Base-by-base conservation (phyloP, 306 rosid species). In the Dicorynia guianensis region DNA sequence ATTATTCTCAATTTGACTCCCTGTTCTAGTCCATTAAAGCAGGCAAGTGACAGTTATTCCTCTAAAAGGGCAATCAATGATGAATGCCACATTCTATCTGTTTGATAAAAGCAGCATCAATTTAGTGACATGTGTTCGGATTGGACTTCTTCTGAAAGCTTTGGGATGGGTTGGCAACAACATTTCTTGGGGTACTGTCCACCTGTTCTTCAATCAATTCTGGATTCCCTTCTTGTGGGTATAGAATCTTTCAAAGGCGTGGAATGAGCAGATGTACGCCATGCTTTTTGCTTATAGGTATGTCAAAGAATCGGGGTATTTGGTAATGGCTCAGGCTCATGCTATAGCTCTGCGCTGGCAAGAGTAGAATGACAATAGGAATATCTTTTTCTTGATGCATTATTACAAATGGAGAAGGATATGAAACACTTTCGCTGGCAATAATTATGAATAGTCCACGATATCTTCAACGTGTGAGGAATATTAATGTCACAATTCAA, bases 1-100 rank as follows among this genome's bases (percentile, higher is more conserved):
- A 71, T 79, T 83, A 25, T 25, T 25, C 58, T 60, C 10, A 48
- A 9, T 71, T 76, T 69, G 67, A 71, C 79, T 40, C 7, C n/a
- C 61, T 59, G 34, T 75, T 75, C 48, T 49, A 15, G 14, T 3
- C 54, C 39, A 52, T 39, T 53, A n/a, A 50, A 40, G 70, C 42
- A 25, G 1, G 1, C 43, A 17, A 42, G 52, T 35, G 63, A 58
- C 63, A 20, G 13, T 76, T 71, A 68, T 61, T 67, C 52, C 67
- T 52, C 52, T 46, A 2, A 64, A 71, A 17, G 68, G 74, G 71
- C 50, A 76, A 63, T n/a, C 50, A 76, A 25, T 25, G 30, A 25
- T 25, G 30, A 25, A 25, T 25, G 2, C 59, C n/a, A 35, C 56
- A 38, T 15, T 20, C 56, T 15, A 47, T 33, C 61, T 70, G 50